Evolutionary conservation across 768 basidiomycete species (phyloP).

Genomic region (Collybiopsis confluens): DNA sequence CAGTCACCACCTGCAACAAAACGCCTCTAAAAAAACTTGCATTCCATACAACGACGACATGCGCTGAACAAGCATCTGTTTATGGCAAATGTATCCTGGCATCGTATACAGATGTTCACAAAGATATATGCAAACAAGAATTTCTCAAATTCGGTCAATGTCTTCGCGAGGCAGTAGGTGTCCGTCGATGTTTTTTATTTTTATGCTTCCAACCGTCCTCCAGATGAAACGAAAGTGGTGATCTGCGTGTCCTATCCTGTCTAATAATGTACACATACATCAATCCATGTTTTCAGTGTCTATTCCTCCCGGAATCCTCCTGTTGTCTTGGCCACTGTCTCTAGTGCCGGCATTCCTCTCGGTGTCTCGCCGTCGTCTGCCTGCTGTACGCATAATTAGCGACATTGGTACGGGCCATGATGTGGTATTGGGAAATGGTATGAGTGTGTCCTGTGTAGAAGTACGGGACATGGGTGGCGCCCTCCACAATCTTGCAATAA

Average conservation of each 20-base stretch:
- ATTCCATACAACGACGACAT: slow-evolving; percentile 68
- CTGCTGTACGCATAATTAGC: slow-evolving; percentile 25
- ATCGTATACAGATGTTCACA: slow-evolving; percentile 78
- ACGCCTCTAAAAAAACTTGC: slow-evolving; percentile 63
- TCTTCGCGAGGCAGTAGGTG: slow-evolving; percentile 69
- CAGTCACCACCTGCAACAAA: too few species aligned
- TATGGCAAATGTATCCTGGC: slow-evolving; percentile 90
- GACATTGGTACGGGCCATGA: slow-evolving; percentile 31
- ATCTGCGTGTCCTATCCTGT: neutral
- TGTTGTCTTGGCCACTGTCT: slow-evolving; percentile 7
- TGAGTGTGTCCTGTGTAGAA: slow-evolving; percentile 25
- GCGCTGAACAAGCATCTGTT: slow-evolving; percentile 61
- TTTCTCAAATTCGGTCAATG: slow-evolving; percentile 83
- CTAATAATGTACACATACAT: slow-evolving; percentile 11
- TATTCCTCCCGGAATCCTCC: slow-evolving; percentile 33
- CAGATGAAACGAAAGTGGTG: slow-evolving; percentile 46
- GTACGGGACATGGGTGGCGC: slow-evolving; percentile 37
- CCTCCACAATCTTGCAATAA: slow-evolving; percentile 54
- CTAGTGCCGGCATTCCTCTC: slow-evolving; percentile 29
- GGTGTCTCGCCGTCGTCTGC: slow-evolving; percentile 49
- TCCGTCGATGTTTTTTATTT: neutral
- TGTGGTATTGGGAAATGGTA: slow-evolving; percentile 62
- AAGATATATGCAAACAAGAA: slow-evolving; percentile 80
- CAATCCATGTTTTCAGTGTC: slow-evolving; percentile 20
- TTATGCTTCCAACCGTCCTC: neutral